A percentile compares a stretch with the other conserved stretches of the same genome.
Conservation (phyloP, 2,329 filamentous ascomycete genomes). For the Aureobasidium sp. region DNA sequence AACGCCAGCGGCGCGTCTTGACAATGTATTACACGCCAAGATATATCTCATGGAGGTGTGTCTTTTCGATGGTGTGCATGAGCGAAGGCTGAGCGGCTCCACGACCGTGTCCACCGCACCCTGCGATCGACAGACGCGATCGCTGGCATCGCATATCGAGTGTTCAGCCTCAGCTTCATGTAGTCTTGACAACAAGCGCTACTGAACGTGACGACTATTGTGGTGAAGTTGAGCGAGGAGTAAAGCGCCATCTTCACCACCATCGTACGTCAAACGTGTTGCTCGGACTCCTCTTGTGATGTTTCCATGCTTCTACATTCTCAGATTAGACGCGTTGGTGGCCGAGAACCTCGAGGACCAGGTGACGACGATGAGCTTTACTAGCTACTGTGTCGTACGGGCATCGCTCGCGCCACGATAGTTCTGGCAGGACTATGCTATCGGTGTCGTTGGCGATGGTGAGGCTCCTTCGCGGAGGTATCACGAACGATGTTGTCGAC, state of each 20-base stretch:
- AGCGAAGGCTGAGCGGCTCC: neutral
- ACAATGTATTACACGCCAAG: neutral
- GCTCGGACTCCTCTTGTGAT: conserved; percentile 36
- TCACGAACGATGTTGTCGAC: conserved; percentile 42
- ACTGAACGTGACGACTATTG: neutral
- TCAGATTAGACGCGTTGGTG: conserved; percentile 70
- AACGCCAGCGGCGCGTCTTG: neutral
- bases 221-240: neutral
- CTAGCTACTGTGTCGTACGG: conserved; percentile 89
- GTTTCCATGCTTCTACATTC: conserved; percentile 60
- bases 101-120: neutral
- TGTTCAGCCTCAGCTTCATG: neutral
- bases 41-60: neutral
- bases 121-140: neutral
- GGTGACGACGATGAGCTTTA: conserved; percentile 84
- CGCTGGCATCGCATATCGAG: neutral
- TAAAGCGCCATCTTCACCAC: conserved; percentile 30
- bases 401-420: conserved; percentile 78
- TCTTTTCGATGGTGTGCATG: neutral
- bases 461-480: conserved; percentile 68
- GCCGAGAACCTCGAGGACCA: conserved; percentile 84
- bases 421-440: conserved; percentile 79
- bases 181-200: conserved; percentile 14
- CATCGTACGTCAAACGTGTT: conserved; percentile 72
- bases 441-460: conserved; percentile 92